These are phyloP conservation scores for Pulveroboletus sp. DNA, from an alignment of 768 basidiomycete genomes.

Conservation along the genomic window DNA sequence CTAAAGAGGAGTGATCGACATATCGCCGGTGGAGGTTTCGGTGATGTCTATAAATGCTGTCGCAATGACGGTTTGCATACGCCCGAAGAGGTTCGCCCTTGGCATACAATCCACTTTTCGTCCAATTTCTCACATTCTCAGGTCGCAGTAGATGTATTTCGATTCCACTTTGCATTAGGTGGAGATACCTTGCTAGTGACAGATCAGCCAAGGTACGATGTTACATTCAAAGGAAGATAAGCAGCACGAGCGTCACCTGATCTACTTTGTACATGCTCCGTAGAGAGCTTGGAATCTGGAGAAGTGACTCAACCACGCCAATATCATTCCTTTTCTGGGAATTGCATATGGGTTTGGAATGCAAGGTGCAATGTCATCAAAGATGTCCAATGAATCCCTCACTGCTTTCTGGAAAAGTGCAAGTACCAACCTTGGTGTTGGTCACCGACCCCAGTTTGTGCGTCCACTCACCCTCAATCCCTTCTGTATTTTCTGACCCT, in stretches of 20 bases:
- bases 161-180: constrained; percentile 10
- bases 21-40: constrained; percentile 9
- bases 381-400: constrained; percentile 30
- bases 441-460: constrained; percentile 15
- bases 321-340: constrained; percentile 30
- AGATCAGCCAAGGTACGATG: background rate
- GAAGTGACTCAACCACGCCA: constrained; percentile 19
- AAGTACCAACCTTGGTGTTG: background rate
- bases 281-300: constrained; percentile 32
- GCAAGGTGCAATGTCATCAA: constrained; percentile 18
- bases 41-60: constrained; percentile 15
- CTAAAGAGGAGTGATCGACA: background rate
- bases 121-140: background rate
- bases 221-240: fast-evolving
- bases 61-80: background rate
- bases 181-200: background rate
- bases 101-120: fast-evolving
- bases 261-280: constrained; percentile 15
- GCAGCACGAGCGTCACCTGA: too few species aligned
- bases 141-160: constrained; percentile 27
- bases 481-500: constrained; percentile 19
- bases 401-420: constrained; percentile 12
- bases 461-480: background rate
- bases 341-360: constrained; percentile 26
- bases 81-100: constrained; percentile 5